phyloP scores from a whole-genome alignment of 2,329 filamentous ascomycete species.

The Cordyceps sp. region DNA sequence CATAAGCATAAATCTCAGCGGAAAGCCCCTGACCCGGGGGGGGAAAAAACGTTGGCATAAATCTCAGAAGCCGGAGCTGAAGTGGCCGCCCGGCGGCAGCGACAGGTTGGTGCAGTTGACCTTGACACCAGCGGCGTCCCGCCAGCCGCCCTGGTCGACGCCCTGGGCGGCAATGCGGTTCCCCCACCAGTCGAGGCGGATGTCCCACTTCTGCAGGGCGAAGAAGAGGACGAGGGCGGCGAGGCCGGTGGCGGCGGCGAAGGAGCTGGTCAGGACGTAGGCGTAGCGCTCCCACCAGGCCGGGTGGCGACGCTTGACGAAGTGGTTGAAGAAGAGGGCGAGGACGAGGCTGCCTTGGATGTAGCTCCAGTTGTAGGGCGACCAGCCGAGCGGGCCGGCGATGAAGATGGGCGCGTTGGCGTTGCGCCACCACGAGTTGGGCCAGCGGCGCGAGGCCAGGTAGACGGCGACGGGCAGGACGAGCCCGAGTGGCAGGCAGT shows the following conservation, averaged over 20 bases:
- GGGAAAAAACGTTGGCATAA: too few species aligned
- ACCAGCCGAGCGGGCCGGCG: constrained; percentile 9
- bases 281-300: constrained; percentile 13
- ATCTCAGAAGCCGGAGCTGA: constrained; percentile 5
- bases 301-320: constrained; percentile 8
- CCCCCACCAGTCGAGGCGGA: constrained; percentile 9
- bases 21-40: too few species aligned
- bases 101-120: constrained; percentile 7
- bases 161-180: constrained; percentile 6
- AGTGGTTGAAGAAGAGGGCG: constrained; percentile 10
- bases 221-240: constrained; percentile 12
- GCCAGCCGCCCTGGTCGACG: constrained; percentile 8
- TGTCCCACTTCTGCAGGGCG: constrained; percentile 6
- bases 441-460: constrained; percentile 6
- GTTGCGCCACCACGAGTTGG: constrained; percentile 6
- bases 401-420: constrained; percentile 10
- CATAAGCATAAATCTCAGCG: too few species aligned
- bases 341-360: constrained; percentile 9
- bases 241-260: constrained; percentile 11
- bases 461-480: constrained; percentile 7
- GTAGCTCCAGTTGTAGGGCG: constrained; percentile 11
- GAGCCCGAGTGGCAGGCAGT: constrained; percentile 6
- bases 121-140: constrained; percentile 2
- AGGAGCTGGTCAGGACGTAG: constrained; percentile 11
- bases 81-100: constrained; percentile 7